phyloP scores from a whole-genome alignment of 345 rosid genomes.

The Pugionium cornutum region DNA sequence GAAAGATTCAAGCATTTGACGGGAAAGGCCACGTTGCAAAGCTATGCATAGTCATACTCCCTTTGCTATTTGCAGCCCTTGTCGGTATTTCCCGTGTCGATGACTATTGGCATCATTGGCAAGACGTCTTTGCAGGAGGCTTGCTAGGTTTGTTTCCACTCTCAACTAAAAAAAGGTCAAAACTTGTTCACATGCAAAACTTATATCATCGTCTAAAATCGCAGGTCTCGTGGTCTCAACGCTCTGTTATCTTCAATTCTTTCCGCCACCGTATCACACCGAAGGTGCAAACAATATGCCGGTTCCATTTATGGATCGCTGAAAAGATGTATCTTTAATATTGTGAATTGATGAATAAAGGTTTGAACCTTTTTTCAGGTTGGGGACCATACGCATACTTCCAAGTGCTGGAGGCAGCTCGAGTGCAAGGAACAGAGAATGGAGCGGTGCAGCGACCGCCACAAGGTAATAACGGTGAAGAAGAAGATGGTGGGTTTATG shows the following conservation, averaged over 20 bases:
- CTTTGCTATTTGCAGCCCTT: slow-evolving; percentile 62
- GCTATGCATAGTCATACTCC: slow-evolving; percentile 63
- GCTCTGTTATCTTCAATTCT: slow-evolving; percentile 76
- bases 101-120: slow-evolving; percentile 94
- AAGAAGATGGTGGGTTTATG: slow-evolving; percentile 38
- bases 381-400: slow-evolving; percentile 82
- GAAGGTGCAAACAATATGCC: slow-evolving; percentile 42
- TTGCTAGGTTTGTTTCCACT: slow-evolving; percentile 53
- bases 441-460: slow-evolving; percentile 21
- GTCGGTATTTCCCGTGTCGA: slow-evolving; percentile 78
- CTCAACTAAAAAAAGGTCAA: slow-evolving; percentile 18
- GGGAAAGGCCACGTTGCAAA: slow-evolving; percentile 71
- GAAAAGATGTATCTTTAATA: not conserved
- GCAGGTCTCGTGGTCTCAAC: slow-evolving; percentile 60
- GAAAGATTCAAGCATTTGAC: slow-evolving; percentile 71
- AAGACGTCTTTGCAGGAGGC: slow-evolving; percentile 81
- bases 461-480: slow-evolving; percentile 35
- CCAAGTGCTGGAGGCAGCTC: slow-evolving; percentile 48
- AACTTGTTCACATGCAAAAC: not conserved
- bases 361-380: slow-evolving; percentile 37
- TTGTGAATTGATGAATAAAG: not conserved
- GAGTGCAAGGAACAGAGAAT: slow-evolving; percentile 32
- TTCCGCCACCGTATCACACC: slow-evolving; percentile 64
- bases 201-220: not conserved
- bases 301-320: too few relatives aligned